Base-by-base conservation (phyloP, 345 rosid genomes). In the Eutrema heterophyllum region DNA sequence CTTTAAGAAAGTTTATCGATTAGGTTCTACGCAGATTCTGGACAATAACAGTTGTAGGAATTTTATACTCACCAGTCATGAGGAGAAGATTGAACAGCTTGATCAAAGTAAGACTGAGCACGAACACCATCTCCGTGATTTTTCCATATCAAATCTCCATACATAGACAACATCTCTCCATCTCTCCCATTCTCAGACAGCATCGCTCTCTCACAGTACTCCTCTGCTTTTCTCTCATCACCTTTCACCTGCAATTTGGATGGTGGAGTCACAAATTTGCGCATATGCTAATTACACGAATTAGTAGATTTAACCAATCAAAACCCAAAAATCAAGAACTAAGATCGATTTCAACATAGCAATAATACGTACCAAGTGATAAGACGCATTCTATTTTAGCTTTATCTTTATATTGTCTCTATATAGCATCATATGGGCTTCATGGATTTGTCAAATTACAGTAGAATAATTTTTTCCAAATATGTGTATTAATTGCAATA, bases 71-170 rank as follows among this genome's bases (percentile, higher is more conserved):
- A 89, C 96, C 93, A 82, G 78, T 89, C 88, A 46, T 81, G 54
- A 7, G 93, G 91, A 43, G 88, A 83, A 71, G 83, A 71, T 67
- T 83, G 79, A 64, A 87, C 85, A 68, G 96, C 96, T 80, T 72
- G 93, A 75, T 85, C 80, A 51, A 80, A 89, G 75, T 89, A 87
- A 80, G 36, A 75, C 54, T 86, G 82, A 69, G 96, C 93, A 66
- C 89, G 72, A 12, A 7, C 45, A 41, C 82, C 62, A 44, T 89
- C 88, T 73, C 81, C 83, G 0, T 84, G 84, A 26, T 76, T 73
- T 49, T 78, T 67, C 93, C 96, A 87, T 40, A 87, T 81, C 26
- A 89, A 64, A 76, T 84, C 89, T 16, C 85, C 96, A 79, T 87
- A 83, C 54, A 89, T 56, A 21, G 96, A 87, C 69, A 87, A 43